Evolutionary conservation across 2,329 filamentous ascomycete genomes (phyloP), one percentile per base, ranked within the genome.

Genomic region (Hymenotorrendiella dingleyae): DNA sequence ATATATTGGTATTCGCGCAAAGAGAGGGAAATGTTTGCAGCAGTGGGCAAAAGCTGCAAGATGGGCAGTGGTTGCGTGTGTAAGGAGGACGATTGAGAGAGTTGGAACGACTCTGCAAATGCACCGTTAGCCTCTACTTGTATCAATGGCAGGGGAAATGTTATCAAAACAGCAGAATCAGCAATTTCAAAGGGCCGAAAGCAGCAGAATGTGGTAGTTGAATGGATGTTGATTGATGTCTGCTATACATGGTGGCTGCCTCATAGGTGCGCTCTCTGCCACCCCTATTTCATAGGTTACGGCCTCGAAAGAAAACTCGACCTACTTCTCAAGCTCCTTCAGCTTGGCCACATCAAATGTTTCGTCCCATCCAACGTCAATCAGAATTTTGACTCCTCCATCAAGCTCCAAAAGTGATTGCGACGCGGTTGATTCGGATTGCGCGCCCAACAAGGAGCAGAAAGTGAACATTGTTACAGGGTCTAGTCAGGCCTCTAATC

Each of bases 361-460:
- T 62, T 94, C 88, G 62, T 97, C 90, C 93, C 93, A 98, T 47
- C 93, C 93, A 33, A 96, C 83, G 62, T 96, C 91, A 27, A 98
- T 80, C 41, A 98, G 76, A 40, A 98, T 80, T 65, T 97, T 97
- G 67, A 98, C 84, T 46, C 91, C 93, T 52, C 91, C 91, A 69
- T 98, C 93, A 43, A 98, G 84, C 70, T 97, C 91, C 36, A 98
- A 72, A 26, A 98, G 78, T n/a, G 93, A 97, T 64, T 96, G 89
- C 50, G 89, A 94, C 32, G 91, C 90, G 45, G 82, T 74, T 35
- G 88, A 93, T 53, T 85, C 79, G 39, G 87, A 90, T 60, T 94
- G 87, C 48, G 93, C 91, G 62, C 93, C 93, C 55, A 95, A 82
- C 45, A 98, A 73, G 35, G 93, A 82, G 59, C 86, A 94, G 67